A percentile compares a stretch with the other conserved stretches of the same genome.
Conservation (phyloP, 371 early-diverging fungal genomes). For the Nematocida ironsii region DNA sequence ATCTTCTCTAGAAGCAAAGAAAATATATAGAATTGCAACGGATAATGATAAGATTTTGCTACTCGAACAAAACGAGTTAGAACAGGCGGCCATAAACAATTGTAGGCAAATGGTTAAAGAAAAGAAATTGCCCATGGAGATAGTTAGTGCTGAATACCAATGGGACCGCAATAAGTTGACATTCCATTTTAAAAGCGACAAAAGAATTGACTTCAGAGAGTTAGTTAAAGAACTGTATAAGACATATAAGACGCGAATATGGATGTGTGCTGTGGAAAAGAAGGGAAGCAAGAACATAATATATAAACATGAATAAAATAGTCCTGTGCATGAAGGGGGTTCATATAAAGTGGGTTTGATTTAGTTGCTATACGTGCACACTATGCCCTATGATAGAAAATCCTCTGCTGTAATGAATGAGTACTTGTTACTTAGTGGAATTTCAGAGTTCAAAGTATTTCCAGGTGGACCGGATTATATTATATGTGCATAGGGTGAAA, state of each 20-base stretch:
- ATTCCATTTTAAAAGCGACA: conserved; percentile 68
- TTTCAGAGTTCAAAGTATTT: no score
- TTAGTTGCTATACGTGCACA: no score
- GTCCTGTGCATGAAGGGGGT: neutral
- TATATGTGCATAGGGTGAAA: no score
- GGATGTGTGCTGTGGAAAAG: conserved; percentile 76
- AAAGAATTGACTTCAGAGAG: conserved; percentile 90
- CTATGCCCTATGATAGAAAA: no score
- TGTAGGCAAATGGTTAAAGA: conserved; percentile 59
- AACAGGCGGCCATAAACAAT: conserved; percentile 58
- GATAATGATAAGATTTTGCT: conserved; percentile 62
- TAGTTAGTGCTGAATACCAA: conserved; percentile 70
- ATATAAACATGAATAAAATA: conserved; percentile 6
- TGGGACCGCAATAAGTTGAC: conserved; percentile 71
- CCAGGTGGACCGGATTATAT: no score
- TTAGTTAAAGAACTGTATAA: conserved; percentile 93
- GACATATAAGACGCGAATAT: conserved; percentile 94
- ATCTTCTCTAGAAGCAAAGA: conserved; percentile 61
- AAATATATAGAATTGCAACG: conserved; percentile 66
- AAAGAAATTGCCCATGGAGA: conserved; percentile 64
- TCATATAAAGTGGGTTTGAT: no score
- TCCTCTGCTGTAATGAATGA: no score
- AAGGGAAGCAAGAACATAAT: conserved; percentile 20
- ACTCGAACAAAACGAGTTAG: conserved; percentile 61
- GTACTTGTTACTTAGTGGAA: no score